Conservation (phyloP, 192 early-diverging fungal species). For the Funneliformis mosseae region DNA sequence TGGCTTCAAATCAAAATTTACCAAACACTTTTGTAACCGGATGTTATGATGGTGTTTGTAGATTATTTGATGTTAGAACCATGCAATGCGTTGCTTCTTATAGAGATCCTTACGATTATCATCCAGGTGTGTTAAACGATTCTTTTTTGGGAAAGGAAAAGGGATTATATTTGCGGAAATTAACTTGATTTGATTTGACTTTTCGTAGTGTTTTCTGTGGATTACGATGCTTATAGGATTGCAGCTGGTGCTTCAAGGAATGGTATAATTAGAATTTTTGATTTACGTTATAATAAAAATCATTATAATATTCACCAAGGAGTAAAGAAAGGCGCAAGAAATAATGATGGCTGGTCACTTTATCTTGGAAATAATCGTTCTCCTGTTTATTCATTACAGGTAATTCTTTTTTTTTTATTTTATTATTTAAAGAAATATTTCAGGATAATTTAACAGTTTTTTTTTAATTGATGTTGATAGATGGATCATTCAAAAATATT, state of each 20-base stretch:
- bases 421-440: neutral
- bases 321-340: neutral
- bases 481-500: slow-evolving; percentile 18
- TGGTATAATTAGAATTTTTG: slow-evolving; percentile 5
- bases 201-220: slow-evolving; percentile 5
- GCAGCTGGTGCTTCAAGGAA: neutral
- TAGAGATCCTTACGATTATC: slow-evolving; percentile 3
- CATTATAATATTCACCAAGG: neutral
- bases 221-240: slow-evolving; percentile 10
- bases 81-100: slow-evolving; percentile 17
- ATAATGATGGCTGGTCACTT: slow-evolving; percentile 10
- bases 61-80: slow-evolving; percentile 9
- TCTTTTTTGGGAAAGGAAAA: neutral
- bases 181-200: neutral
- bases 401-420: neutral
- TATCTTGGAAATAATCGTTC: slow-evolving; percentile 14
- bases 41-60: neutral
- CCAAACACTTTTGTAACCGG: slow-evolving; percentile 12
- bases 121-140: neutral
- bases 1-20: slow-evolving; percentile 13
- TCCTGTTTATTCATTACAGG: slow-evolving; percentile 17
- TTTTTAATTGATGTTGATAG: neutral
- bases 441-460: neutral
- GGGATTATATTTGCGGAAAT: neutral
- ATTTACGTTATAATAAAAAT: slow-evolving; percentile 7